These are phyloP conservation scores for Ganoderma multipileum DNA, from an alignment of 1,284 basidiomycete species.

Conservation along the genomic window DNA sequence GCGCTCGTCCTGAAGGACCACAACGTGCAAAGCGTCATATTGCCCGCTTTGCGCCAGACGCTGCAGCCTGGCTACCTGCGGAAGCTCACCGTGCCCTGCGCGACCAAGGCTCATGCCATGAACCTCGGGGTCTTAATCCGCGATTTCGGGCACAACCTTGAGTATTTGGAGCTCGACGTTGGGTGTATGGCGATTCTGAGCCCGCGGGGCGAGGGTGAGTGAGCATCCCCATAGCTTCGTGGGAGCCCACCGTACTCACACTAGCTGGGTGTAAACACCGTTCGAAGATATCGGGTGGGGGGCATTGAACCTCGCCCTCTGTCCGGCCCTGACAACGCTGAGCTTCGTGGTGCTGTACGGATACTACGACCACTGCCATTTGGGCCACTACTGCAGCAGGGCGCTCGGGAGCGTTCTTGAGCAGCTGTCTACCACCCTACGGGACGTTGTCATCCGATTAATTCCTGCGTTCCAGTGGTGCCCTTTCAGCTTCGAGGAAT, in stretches of 20 bases:
- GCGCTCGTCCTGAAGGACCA: background rate
- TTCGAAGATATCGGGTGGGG: background rate
- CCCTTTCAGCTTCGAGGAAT: background rate
- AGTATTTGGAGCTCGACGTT: background rate
- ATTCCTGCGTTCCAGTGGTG: background rate
- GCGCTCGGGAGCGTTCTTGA: background rate
- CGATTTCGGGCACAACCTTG: background rate
- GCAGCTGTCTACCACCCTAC: background rate
- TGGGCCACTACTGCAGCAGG: background rate
- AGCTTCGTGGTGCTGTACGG: background rate
- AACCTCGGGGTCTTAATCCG: background rate
- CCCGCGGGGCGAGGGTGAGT: conserved; percentile 1
- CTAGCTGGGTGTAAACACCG: background rate
- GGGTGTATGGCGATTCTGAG: background rate
- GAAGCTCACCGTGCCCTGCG: background rate
- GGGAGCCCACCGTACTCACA: background rate
- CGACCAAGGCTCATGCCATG: background rate
- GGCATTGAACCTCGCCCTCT: background rate
- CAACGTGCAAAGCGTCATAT: background rate
- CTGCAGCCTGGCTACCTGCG: background rate
- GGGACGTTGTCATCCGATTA: background rate
- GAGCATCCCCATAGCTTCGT: background rate
- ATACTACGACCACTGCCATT: background rate
- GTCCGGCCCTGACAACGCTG: background rate
- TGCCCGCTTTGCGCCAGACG: background rate